Base-by-base conservation (phyloP, 225 moss, liverwort and hornwort species). In the Takakia lepidozioides region DNA sequence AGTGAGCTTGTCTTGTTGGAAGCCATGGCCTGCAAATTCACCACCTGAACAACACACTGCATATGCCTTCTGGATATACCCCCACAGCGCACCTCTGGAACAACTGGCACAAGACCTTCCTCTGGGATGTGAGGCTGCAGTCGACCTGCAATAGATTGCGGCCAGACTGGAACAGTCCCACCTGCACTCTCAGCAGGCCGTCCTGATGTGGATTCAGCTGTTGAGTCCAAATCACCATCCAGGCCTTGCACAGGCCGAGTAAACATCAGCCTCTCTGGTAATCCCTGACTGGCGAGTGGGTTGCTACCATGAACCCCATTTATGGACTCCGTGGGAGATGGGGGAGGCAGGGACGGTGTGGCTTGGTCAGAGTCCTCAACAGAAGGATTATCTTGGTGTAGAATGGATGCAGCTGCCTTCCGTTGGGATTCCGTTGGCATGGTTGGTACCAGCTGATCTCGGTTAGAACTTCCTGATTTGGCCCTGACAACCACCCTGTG, bases 1-100 rank as follows among this genome's bases (percentile, higher is more conserved):
- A 93, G 81, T 77, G 93, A 93, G 63, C 83, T 93, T 78, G 93
- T 93, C 88, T 93, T 81, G 41, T 64, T 81, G 16, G 89, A 81
- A 27, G 78, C 71, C 69, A 75, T 81, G 57, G 72, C 74, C 76
- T 90, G 90, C 28, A 77, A 58, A 59, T 84, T 87, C 60, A 87
- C 90, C 76, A 73, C 85, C 53, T 87, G 87, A 59, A 80, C 58
- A 58, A 86, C 72, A 8, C 65, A 19, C 7, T 75, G 84, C 18
- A 86, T 52, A 35, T 78, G 84, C 60, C 90, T 90, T 55, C 95
- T 72, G 29, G 80, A 59, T 49, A 83, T 28, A 27, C 70, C 68
- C 32, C 66, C 67, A 26, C 79, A 74, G 27, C 80, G 78, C 10
- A 81, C 71, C 36, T 91, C 87, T 9, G 88, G 81, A 58, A 78